phyloP scores from a whole-genome alignment of 352 stramenopile genomes.

The Phytophthora pseudosyringae region DNA sequence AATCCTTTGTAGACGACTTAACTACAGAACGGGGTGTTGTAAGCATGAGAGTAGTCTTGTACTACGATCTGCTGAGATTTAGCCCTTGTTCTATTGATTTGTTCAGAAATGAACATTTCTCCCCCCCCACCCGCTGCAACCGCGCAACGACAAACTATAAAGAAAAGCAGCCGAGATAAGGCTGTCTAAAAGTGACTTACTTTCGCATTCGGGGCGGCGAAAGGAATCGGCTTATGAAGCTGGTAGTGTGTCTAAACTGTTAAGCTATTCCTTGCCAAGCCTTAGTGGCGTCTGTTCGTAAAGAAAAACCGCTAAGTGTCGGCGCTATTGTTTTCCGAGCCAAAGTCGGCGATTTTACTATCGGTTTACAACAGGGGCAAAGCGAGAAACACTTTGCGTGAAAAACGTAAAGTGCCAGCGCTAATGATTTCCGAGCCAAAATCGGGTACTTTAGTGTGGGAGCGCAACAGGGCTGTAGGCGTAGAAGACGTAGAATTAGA shows the following conservation, averaged over 20 bases:
- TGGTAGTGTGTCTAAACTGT: too few relatives aligned
- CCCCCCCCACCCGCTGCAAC: too few relatives aligned
- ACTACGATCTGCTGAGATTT: slow-evolving; percentile 52
- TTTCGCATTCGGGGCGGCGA: too few relatives aligned
- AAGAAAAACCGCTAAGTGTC: too few relatives aligned
- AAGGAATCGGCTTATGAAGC: too few relatives aligned
- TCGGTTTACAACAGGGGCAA: too few relatives aligned
- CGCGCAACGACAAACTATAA: background rate
- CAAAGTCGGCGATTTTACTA: background rate
- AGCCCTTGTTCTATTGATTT: slow-evolving; percentile 36
- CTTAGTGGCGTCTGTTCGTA: too few relatives aligned
- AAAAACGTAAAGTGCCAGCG: too few relatives aligned
- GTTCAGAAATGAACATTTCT: slow-evolving; percentile 31
- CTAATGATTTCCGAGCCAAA: slow-evolving; percentile 5
- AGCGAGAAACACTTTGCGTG: too few relatives aligned
- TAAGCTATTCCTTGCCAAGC: too few relatives aligned
- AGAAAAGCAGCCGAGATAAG: background rate
- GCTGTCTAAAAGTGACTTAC: too few relatives aligned
- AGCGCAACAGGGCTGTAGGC: too few relatives aligned
- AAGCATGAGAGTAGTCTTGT: slow-evolving; percentile 76
- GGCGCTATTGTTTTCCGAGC: slow-evolving; percentile 2
- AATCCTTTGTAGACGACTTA: slow-evolving; percentile 91
- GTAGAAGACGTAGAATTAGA: background rate
- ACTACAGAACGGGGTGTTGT: slow-evolving; percentile 84
- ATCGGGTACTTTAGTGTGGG: background rate